These are phyloP conservation scores for Aspergillus saccharolyticus DNA, from an alignment of 495 filamentous ascomycete genomes.

Conservation along the genomic window DNA sequence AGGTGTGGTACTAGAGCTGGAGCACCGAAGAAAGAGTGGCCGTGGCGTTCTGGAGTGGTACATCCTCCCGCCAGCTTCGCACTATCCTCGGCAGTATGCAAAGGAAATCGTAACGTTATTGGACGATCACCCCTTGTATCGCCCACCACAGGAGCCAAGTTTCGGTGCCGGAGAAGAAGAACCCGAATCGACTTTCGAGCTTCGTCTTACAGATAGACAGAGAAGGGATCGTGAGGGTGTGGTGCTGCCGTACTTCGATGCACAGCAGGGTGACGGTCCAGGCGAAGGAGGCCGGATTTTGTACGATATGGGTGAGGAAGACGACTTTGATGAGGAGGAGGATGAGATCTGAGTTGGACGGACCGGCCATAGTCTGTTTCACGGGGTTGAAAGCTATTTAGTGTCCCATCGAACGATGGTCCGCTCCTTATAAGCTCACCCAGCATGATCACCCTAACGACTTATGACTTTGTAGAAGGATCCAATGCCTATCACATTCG, in stretches of 20 bases:
- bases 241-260: constrained; percentile 92
- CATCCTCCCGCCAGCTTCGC: constrained; percentile 51
- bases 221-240: constrained; percentile 77
- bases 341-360: constrained; percentile 73
- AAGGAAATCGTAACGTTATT: constrained; percentile 61
- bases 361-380: neutral
- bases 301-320: constrained; percentile 94
- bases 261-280: constrained; percentile 72
- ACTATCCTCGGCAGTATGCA: constrained; percentile 28
- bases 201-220: constrained; percentile 88
- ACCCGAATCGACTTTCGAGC: constrained; percentile 71
- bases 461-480: neutral
- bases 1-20: constrained; percentile 77
- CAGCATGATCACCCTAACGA: neutral
- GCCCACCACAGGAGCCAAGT: constrained; percentile 36
- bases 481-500: neutral
- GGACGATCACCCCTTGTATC: constrained; percentile 71
- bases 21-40: constrained; percentile 76
- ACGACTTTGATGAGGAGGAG: constrained; percentile 98
- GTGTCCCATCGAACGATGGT: neutral
- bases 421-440: neutral
- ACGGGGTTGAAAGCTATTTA: no score
- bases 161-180: constrained; percentile 38
- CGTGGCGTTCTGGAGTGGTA: constrained; percentile 74
- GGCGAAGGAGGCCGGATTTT: constrained; percentile 85